Percentiles rank a stretch among this genome's conserved stretches.
These are phyloP conservation scores for Xylaria intraflava DNA, from an alignment of 495 filamentous ascomycete species.

Conservation along the genomic window DNA sequence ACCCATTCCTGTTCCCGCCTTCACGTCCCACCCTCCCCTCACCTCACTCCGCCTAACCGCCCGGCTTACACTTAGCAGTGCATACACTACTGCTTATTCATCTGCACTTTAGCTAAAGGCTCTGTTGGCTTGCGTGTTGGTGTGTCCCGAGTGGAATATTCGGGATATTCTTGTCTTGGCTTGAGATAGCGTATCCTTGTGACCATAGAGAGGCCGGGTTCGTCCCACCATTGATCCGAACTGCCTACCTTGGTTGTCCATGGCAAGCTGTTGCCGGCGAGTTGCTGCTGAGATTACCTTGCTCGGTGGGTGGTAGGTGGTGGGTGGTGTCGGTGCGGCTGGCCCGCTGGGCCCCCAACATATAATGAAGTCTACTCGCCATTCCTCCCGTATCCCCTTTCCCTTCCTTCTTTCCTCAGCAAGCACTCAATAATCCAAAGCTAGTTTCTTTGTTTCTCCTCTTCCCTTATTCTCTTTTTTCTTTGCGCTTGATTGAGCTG, in stretches of 20 bases:
- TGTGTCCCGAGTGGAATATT: slow-evolving; percentile 8
- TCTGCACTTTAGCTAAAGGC: slow-evolving; percentile 15
- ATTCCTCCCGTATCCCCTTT: slow-evolving; percentile 30
- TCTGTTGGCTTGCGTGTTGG: slow-evolving; percentile 2
- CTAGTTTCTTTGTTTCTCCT: slow-evolving; percentile 50
- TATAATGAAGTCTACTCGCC: slow-evolving; percentile 39
- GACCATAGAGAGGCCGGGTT: slow-evolving; percentile 2
- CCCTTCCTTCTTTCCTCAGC: slow-evolving; percentile 59
- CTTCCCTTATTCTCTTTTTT: slow-evolving; percentile 45
- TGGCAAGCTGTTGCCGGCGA: neutral
- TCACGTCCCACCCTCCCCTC: slow-evolving; percentile 13
- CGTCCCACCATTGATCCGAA: slow-evolving; percentile 2
- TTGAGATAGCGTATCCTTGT: neutral
- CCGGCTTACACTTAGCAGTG: slow-evolving; percentile 28
- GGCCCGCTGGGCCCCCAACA: slow-evolving; percentile 24
- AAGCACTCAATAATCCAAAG: slow-evolving; percentile 66
- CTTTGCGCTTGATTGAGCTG: slow-evolving; percentile 46
- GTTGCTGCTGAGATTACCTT: slow-evolving; percentile 10
- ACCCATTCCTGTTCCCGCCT: no score
- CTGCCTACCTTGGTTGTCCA: slow-evolving; percentile 4
- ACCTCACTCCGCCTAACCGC: slow-evolving; percentile 32
- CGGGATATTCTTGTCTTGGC: neutral
- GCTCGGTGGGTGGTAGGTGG: slow-evolving; percentile 5
- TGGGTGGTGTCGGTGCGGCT: slow-evolving; percentile 8
- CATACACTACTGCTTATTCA: slow-evolving; percentile 22